Conservation (phyloP, 306 rosid genomes). For the Ormosia semicastrata region DNA sequence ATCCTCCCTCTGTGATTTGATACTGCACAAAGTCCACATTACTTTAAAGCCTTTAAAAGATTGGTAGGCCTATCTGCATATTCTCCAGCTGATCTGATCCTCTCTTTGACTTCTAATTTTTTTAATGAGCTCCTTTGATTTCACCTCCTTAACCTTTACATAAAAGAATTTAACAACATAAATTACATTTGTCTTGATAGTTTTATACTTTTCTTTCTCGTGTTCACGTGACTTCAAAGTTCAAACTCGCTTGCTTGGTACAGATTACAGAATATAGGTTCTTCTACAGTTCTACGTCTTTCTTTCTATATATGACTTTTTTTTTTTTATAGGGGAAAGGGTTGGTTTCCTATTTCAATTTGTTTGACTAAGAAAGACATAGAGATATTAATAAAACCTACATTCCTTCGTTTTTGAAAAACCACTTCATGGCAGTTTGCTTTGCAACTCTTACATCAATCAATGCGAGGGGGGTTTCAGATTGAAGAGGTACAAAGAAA, state of each 20-base stretch:
- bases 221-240: not conserved
- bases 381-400: not conserved
- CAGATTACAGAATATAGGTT: not conserved
- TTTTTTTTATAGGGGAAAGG: not conserved
- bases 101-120: slow-evolving; percentile 10
- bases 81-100: not conserved
- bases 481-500: too few species aligned
- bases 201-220: not conserved
- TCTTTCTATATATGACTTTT: not conserved
- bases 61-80: slow-evolving; percentile 9
- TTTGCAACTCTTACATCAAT: not conserved
- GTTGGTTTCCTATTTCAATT: not conserved
- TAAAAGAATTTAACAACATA: not conserved
- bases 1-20: slow-evolving; percentile 5
- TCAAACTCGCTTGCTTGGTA: not conserved
- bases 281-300: not conserved
- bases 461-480: not conserved
- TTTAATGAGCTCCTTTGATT: not conserved
- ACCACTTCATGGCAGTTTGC: too few species aligned
- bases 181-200: not conserved
- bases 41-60: slow-evolving; percentile 1
- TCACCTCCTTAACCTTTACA: slow-evolving; percentile 9
- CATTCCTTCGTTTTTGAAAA: too few species aligned
- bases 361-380: not conserved
- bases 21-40: slow-evolving; percentile 2